phyloP scores from a whole-genome alignment of 257 asterid species.

The Lavandula angustifolia region DNA sequence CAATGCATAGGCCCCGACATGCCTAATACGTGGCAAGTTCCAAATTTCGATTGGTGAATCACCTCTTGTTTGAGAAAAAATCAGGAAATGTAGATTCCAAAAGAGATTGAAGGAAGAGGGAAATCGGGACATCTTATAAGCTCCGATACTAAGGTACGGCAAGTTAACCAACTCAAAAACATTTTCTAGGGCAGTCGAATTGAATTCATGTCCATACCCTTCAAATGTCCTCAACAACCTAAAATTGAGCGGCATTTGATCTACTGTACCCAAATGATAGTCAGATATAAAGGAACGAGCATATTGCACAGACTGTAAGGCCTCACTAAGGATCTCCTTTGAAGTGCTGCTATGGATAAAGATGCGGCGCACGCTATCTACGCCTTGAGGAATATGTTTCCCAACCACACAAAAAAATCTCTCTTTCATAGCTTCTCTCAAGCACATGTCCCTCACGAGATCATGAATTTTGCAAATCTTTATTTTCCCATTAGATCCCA shows the following conservation, averaged over 20 bases:
- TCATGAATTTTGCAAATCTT: constrained; percentile 15
- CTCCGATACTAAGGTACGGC: neutral
- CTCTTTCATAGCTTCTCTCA: constrained; percentile 12
- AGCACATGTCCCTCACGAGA: constrained; percentile 18
- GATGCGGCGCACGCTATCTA: neutral
- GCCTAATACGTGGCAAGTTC: constrained; percentile 5
- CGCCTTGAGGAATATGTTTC: neutral
- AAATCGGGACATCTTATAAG: neutral
- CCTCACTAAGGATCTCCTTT: neutral
- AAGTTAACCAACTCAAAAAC: neutral
- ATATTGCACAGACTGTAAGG: neutral
- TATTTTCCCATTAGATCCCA: neutral
- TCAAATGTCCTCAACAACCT: constrained; percentile 15
- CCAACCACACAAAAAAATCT: constrained; percentile 7
- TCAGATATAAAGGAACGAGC: constrained; percentile 21
- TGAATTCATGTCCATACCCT: neutral
- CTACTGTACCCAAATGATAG: no score
- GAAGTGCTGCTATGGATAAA: neutral
- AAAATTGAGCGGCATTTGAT: neutral
- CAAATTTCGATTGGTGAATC: neutral
- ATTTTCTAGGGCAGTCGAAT: neutral
- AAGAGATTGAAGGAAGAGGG: neutral
- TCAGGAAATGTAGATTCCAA: constrained; percentile 15
- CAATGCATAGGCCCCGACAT: neutral
- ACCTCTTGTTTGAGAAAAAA: neutral